These are phyloP conservation scores for Suhomyces kilbournensis DNA, from an alignment of 805 yeast genomes.

Conservation along the genomic window DNA sequence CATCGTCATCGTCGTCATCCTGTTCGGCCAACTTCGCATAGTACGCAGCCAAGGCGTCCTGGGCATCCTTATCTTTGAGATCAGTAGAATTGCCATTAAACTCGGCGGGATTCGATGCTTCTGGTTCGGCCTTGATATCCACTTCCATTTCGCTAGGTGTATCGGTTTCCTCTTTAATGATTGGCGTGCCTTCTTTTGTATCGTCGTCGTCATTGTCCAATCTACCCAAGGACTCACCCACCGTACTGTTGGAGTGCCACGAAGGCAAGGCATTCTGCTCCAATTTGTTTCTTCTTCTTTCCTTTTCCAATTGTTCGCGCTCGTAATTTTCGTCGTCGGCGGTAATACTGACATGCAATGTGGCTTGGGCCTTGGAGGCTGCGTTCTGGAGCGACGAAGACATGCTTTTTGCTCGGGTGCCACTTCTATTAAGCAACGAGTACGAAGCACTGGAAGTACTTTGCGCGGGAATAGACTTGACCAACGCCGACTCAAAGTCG, in stretches of 20 bases:
- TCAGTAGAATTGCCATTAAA: constrained; percentile 4
- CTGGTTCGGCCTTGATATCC: constrained; percentile 7
- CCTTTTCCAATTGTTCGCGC: constrained; percentile 61
- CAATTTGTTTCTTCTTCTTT: constrained; percentile 65
- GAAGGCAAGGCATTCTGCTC: constrained; percentile 94
- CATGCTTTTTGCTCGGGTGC: constrained; percentile 26
- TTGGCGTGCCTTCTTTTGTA: constrained; percentile 19
- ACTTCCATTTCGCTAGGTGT: constrained; percentile 3
- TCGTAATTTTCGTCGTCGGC: constrained; percentile 78
- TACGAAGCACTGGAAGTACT: constrained; percentile 67
- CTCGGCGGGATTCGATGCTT: background rate
- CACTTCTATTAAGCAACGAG: constrained; percentile 49
- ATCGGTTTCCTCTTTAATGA: constrained; percentile 10
- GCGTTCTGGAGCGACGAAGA: constrained; percentile 41
- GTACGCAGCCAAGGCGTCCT: constrained; percentile 63
- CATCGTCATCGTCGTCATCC: constrained; percentile 61
- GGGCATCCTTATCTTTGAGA: constrained; percentile 59
- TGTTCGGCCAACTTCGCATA: constrained; percentile 73
- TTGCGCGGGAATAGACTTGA: constrained; percentile 82
- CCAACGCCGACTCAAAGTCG: constrained; percentile 53
- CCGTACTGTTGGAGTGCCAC: constrained; percentile 92
- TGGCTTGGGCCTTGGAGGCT: constrained; percentile 70
- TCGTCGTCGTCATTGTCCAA: constrained; percentile 48
- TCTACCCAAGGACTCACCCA: constrained; percentile 64
- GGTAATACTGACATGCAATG: constrained; percentile 84